Conservation (phyloP, 2,329 filamentous ascomycete species). For the Monilinia fructigena region DNA sequence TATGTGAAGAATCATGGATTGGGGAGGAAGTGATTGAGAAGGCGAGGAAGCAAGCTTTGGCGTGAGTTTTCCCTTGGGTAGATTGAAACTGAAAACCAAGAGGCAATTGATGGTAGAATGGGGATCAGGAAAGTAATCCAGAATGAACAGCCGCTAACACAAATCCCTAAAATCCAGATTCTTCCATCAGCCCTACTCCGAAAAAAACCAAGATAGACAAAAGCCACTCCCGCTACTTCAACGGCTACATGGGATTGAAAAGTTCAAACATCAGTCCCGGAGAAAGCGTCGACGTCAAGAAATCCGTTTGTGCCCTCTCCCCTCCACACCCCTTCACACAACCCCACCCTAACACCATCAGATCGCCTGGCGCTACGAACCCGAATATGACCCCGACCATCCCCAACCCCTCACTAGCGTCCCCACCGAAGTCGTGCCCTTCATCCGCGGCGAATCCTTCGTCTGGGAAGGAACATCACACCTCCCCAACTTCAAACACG, state of each 20-base stretch:
- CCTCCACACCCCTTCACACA: neutral
- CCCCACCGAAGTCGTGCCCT: constrained; percentile 45
- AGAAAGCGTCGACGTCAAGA: constrained; percentile 51
- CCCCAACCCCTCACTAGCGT: constrained; percentile 44
- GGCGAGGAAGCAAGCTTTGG: constrained; percentile 37
- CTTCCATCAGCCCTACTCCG: constrained; percentile 48
- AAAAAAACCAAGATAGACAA: constrained; percentile 47
- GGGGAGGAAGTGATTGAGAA: constrained; percentile 38
- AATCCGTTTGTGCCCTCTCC: constrained; percentile 40
- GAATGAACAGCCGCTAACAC: neutral
- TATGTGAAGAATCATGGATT: constrained; percentile 49
- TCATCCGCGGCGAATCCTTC: constrained; percentile 50
- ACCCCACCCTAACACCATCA: constrained; percentile 30
- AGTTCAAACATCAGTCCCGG: constrained; percentile 50
- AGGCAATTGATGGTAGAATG: neutral
- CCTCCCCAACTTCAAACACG: constrained; percentile 49
- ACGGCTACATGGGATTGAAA: constrained; percentile 47
- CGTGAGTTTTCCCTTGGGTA: constrained; percentile 25
- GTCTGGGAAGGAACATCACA: constrained; percentile 53
- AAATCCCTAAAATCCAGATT: constrained; percentile 41
- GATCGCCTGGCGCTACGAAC: constrained; percentile 51
- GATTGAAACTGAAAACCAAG: neutral
- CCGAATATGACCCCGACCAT: constrained; percentile 49
- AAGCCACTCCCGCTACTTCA: constrained; percentile 45
- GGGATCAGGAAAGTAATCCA: neutral